Conservation (phyloP, 2,329 filamentous ascomycete species). For the Aspergillus proliferans region DNA sequence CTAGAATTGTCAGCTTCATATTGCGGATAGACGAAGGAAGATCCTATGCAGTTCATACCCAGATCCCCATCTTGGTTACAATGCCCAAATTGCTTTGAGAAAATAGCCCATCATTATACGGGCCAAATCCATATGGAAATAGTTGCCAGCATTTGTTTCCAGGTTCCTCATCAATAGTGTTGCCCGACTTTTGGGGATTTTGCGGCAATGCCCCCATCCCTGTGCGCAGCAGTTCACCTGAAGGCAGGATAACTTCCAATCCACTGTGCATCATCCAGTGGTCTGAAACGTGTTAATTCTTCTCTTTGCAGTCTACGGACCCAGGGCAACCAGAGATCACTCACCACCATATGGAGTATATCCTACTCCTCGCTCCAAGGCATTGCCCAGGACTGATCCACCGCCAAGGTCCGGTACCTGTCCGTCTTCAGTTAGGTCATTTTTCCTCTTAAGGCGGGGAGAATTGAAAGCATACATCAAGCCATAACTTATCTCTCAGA, state of each 20-base stretch:
- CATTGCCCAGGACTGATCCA: slow-evolving; percentile 45
- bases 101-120: slow-evolving; percentile 43
- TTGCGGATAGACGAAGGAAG: too few species aligned
- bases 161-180: slow-evolving; percentile 1
- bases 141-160: slow-evolving; percentile 37
- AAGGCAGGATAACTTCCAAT: slow-evolving; percentile 43
- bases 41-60: slow-evolving; percentile 7
- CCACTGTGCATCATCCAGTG: slow-evolving; percentile 39
- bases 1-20: not conserved
- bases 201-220: slow-evolving; percentile 39
- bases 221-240: slow-evolving; percentile 40
- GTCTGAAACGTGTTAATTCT: slow-evolving; percentile 19
- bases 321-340: not conserved
- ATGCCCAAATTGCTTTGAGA: slow-evolving; percentile 49
- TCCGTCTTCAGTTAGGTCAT: not conserved
- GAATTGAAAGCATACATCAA: not conserved
- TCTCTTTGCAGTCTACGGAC: too few species aligned
- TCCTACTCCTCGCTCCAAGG: slow-evolving; percentile 42
- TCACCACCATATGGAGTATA: slow-evolving; percentile 30
- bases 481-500: not conserved
- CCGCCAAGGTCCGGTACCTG: slow-evolving; percentile 28
- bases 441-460: not conserved
- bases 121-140: slow-evolving; percentile 39
- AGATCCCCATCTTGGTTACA: slow-evolving; percentile 51
- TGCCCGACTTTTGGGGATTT: not conserved